Evolutionary conservation across 2,329 filamentous ascomycete species (phyloP), one percentile per base, ranked within the genome.

Genomic region (Hymenoscyphus fructigenus): DNA sequence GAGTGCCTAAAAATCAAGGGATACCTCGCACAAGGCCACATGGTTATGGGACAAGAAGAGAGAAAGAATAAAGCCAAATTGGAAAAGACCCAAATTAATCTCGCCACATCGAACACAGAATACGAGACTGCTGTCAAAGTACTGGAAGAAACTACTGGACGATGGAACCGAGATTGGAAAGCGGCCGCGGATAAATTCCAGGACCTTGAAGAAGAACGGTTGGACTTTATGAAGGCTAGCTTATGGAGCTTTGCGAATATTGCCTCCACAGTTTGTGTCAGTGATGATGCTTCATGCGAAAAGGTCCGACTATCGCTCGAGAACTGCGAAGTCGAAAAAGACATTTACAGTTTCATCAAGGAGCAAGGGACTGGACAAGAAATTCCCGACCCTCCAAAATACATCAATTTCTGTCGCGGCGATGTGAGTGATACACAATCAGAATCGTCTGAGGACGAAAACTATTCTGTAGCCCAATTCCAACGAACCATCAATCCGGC

Each of bases 11-110:
- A 97, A 77, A 98, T 99, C 77, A 99, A 99, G 79, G 95, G 95
- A 47, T 99, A 99, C 75, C 86, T 99, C 4, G 95, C 96, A 3
- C 95, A 99, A 78, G 95, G 95, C 10, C 96, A 99, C 77, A 99
- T 99, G 95, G 95, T 99, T 65, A 99, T 99, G 95, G 95, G 95
- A 15, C 95, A 99, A 73, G 95, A 99, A 77, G 95, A 99, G 81
- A 88, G 95, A 32, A 97, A 97, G 80, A 99, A 99, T 79, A 99
- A 99, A 80, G 93, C 94, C 26, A 98, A 97, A 79, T 85, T 99
- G 55, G 95, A 99, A 78, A 99, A 99, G 84, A 98, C 95, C 1
- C 95, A 99, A 77, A 95, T 97, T 72, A 96, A 93, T 74, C 85
- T 99, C 65, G 93, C 93, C 0, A 88, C 89, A 7, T 93, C 93